A percentile compares a stretch with the other conserved stretches of the same genome.
Evolutionary conservation across 176 grass and related monocot genomes (phyloP).

Genomic region (Juncus effusus): DNA sequence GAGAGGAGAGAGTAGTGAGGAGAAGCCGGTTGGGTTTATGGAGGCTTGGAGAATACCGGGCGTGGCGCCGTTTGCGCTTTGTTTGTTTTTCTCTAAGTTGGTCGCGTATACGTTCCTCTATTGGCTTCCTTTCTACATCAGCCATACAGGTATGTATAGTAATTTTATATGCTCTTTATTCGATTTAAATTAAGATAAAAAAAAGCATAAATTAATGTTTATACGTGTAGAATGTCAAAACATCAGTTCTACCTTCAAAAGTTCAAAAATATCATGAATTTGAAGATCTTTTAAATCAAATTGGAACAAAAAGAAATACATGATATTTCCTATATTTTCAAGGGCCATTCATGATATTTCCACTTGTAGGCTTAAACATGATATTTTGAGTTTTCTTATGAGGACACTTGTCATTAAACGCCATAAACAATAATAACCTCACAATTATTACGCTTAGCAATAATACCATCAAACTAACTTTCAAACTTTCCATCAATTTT

Average conservation of each 20-base stretch:
- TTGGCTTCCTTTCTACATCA: slow-evolving; percentile 86
- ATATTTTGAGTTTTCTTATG: too few species aligned
- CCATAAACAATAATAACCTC: too few species aligned
- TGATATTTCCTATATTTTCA: too few species aligned
- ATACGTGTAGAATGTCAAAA: too few species aligned
- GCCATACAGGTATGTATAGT: slow-evolving; percentile 67
- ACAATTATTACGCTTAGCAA: too few species aligned
- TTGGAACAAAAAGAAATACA: too few species aligned
- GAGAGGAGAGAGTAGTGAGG: slow-evolving; percentile 20
- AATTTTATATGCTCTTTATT: neutral
- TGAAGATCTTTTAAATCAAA: too few species aligned
- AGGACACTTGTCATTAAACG: too few species aligned
- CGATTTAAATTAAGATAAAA: neutral
- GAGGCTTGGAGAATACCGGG: slow-evolving; percentile 79
- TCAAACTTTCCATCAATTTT: slow-evolving; percentile 7
- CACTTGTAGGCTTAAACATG: too few species aligned
- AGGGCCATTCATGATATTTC: too few species aligned
- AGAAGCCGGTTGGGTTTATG: slow-evolving; percentile 59
- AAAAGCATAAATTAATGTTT: neutral
- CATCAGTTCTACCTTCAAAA: too few species aligned
- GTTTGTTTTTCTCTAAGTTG: slow-evolving; percentile 85
- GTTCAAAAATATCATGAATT: neutral
- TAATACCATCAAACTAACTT: too few species aligned
- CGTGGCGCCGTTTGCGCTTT: slow-evolving; percentile 68
- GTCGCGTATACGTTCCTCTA: slow-evolving; percentile 84